Percentiles rank a stretch among this genome's conserved stretches.
Evolutionary conservation across 148 eudicot species (phyloP).

Genomic region (Fallopia convolvulus): DNA sequence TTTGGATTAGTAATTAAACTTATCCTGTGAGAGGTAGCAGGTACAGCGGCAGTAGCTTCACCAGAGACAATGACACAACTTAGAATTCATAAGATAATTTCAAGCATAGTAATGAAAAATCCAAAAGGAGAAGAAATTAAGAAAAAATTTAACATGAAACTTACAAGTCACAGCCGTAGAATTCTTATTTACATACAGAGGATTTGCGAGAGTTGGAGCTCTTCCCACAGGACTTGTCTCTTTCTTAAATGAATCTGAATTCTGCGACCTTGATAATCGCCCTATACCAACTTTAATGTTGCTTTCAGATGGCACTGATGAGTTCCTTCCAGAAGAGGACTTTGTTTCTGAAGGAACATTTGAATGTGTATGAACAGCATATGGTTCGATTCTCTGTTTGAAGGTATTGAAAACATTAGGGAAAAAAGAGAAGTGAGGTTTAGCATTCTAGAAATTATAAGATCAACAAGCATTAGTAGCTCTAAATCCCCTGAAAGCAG

Average conservation of each 20-base stretch:
- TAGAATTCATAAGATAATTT: not conserved
- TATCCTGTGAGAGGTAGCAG: conserved; percentile 64
- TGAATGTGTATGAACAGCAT: conserved; percentile 44
- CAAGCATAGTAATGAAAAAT: not conserved
- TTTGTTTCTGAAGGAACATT: conserved; percentile 51
- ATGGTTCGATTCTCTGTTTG: conserved; percentile 78
- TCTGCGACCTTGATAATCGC: conserved; percentile 58
- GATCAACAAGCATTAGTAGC: not conserved
- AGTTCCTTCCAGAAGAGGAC: conserved; percentile 41
- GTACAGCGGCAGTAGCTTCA: conserved; percentile 55
- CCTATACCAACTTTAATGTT: conserved; percentile 46
- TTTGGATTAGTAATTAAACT: conserved; percentile 48
- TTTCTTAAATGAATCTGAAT: conserved; percentile 51
- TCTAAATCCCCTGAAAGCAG: not conserved
- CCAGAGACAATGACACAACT: conserved; percentile 10
- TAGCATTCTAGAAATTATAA: not conserved
- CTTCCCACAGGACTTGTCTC: conserved; percentile 59
- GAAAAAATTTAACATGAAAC: conserved; percentile 12
- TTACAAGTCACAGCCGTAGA: conserved; percentile 62
- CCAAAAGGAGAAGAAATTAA: not conserved
- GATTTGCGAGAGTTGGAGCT: conserved; percentile 45
- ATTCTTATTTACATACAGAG: conserved; percentile 47
- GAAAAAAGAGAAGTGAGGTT: not conserved
- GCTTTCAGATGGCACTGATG: conserved; percentile 43
- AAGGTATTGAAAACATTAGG: not conserved